Evolutionary conservation across 1,284 basidiomycete genomes (phyloP), one percentile per base, ranked within the genome.

Genomic region (Malassezia sympodialis): DNA sequence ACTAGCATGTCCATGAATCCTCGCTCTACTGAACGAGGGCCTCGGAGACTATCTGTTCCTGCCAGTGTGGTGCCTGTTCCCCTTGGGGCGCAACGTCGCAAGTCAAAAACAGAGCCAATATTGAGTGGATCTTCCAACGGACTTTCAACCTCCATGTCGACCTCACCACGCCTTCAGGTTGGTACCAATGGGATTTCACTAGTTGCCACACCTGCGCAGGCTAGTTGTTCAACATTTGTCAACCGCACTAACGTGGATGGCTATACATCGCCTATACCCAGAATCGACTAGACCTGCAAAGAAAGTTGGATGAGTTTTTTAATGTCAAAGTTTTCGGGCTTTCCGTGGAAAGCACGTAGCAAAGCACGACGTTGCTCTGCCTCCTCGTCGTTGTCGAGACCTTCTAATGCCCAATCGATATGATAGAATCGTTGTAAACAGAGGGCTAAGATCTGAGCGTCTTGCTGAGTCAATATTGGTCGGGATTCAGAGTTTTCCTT

Each of bases 401-500:
- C 19, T 3, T 51, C 32, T 11, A 53, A 28, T 21, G 26, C 42
- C 40, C 35, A 46, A 31, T 49, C 42, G 3, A 65, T 54, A 21
- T 69, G 59, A 53, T 73, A 74, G 60, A 72, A 74, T 14, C 72
- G 57, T 51, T 74, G 72, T 21, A 72, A 47, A 6, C 59, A 67
- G 15, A 71, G 48, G 3, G 62, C 58, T 14, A 74, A 62, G 30
- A 71, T 49, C 60, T 69, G 70, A 4, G 68, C 69, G 14, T 68
- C 66, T 10, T 60, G 54, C 48, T 66, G 69, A 40, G 61, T 56
- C 51, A 72, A 59, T 19, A 47, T 14, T 58, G 59, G n/a, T 52
- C 37, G 39, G 41, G 21, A 27, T 11, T 82, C 76, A 93, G 90
- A 42, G 88, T 74, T 14, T 81, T 81, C 71, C 89, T 49, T 37